Evolutionary conservation across 148 eudicot genomes (phyloP).

Genomic region (Spergularia bocconei): DNA sequence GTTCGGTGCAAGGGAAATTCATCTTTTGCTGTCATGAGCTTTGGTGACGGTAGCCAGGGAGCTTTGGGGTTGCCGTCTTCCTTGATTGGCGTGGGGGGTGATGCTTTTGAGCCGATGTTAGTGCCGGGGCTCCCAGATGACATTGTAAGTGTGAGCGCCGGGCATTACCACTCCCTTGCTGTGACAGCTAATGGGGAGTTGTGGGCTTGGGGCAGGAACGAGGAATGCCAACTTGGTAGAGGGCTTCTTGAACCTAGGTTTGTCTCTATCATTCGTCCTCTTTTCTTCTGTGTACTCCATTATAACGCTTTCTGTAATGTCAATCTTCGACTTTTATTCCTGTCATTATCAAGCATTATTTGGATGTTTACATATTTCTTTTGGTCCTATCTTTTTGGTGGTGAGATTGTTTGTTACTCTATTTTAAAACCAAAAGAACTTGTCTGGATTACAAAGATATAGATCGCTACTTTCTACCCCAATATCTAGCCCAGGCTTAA

Average conservation of each 20-base stretch:
- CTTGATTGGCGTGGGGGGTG: constrained; percentile 53
- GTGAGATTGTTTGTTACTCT: too few species aligned
- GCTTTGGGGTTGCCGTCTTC: constrained; percentile 73
- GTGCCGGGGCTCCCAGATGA: constrained; percentile 68
- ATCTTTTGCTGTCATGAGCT: constrained; percentile 59
- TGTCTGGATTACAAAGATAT: too few species aligned
- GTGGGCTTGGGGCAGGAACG: constrained; percentile 97
- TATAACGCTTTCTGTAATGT: neutral
- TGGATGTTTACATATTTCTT: too few species aligned
- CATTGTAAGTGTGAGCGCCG: constrained; percentile 56
- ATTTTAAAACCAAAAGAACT: too few species aligned
- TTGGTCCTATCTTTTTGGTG: too few species aligned
- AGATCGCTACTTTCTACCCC: neutral
- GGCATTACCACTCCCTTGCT: constrained; percentile 95
- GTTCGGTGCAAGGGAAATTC: constrained; percentile 20
- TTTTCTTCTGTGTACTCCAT: neutral
- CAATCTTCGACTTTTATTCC: too few species aligned
- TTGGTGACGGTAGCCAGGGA: constrained; percentile 94
- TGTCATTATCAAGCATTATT: too few species aligned
- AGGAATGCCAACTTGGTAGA: constrained; percentile 86
- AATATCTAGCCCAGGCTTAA: too few species aligned
- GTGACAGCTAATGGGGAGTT: constrained; percentile 71
- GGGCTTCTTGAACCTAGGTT: constrained; percentile 65
- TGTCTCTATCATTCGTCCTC: neutral
- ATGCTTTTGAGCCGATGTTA: constrained; percentile 84